Base-by-base conservation (phyloP, 2,329 filamentous ascomycete species). In the Colletotrichum chrysophilum region DNA sequence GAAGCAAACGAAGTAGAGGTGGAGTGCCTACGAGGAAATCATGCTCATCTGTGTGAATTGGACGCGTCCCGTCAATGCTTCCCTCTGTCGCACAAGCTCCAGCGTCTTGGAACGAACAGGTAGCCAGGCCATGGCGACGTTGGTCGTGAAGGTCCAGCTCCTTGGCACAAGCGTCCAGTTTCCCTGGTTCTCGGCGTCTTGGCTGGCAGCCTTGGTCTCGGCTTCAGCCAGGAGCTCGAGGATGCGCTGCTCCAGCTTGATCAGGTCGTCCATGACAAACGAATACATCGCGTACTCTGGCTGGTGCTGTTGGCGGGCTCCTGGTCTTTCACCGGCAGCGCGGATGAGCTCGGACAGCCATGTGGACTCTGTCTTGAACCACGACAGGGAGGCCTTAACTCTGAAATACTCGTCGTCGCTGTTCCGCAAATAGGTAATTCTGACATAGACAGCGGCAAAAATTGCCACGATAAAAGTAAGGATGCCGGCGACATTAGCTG, bases 21-120 rank as follows among this genome's bases (percentile, higher is more conserved):
- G 60, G 7, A 8, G 6, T 30, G 80, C 83, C 77, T 77, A 85
- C 81, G 87, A 87, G 60, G 86, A 85, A 34, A 88, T 84, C 83
- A 89, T 86, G 80, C 85, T 87, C 83, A 87, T 86, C 79, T 89
- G 86, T 71, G 87, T 84, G 77, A 89, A 89, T 64, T 88, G 83
- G 55, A 89, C 87, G 48, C 87, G 82, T 9, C 82, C 83, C 3
- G 86, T 87, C 78, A 88, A 77, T 4, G 85, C 84, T 68, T 88
- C 86, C 62, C 87, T 83, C 81, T 88, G 86, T 30, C 86, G 82
- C 21, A 87, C 86, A 16, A 89, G 78, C 70, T 89, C 86, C 71
- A 89, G 76, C 4, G 86, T 86, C 76, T 88, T 88, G 10, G 83
- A 82, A 36, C 87, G 80, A 14, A 87, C 85, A 1, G 84, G 82